phyloP scores from a whole-genome alignment of 257 asterid genomes.

The Ballota nigra region DNA sequence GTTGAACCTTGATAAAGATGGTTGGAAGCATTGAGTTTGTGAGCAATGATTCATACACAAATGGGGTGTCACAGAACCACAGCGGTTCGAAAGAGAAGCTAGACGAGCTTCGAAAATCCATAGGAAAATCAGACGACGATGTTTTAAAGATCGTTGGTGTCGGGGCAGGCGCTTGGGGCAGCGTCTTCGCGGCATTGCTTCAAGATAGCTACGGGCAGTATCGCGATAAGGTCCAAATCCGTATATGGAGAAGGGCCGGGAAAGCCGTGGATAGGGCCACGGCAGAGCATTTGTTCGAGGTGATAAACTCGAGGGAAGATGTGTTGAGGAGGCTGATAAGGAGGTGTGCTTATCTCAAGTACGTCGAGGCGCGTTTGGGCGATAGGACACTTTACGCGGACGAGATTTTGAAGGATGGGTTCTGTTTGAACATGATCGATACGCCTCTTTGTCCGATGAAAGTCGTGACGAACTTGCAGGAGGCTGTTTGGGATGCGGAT shows the following conservation, averaged over 20 bases:
- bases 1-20: no score
- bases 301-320: slow-evolving; percentile 84
- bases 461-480: slow-evolving; percentile 91
- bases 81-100: slow-evolving; percentile 64
- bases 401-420: slow-evolving; percentile 83
- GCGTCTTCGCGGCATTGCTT: slow-evolving; percentile 78
- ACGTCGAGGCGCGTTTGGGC: slow-evolving; percentile 87
- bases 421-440: slow-evolving; percentile 86
- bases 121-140: slow-evolving; percentile 68
- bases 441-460: slow-evolving; percentile 89
- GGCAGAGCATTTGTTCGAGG: slow-evolving; percentile 77
- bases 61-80: slow-evolving; percentile 43
- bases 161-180: slow-evolving; percentile 98
- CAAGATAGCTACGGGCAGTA: slow-evolving; percentile 78
- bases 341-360: slow-evolving; percentile 81
- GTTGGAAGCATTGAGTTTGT: slow-evolving; percentile 64
- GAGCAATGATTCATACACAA: slow-evolving; percentile 31
- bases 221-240: slow-evolving; percentile 66
- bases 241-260: slow-evolving; percentile 85
- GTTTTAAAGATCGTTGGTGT: slow-evolving; percentile 70
- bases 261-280: slow-evolving; percentile 63
- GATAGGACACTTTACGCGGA: slow-evolving; percentile 81
- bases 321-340: slow-evolving; percentile 79
- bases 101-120: slow-evolving; percentile 52
- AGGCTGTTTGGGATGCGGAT: slow-evolving; percentile 97